Evolutionary conservation across 352 stramenopile species (phyloP), one percentile per base, ranked within the genome.

Genomic region (Globisporangium lucens): DNA sequence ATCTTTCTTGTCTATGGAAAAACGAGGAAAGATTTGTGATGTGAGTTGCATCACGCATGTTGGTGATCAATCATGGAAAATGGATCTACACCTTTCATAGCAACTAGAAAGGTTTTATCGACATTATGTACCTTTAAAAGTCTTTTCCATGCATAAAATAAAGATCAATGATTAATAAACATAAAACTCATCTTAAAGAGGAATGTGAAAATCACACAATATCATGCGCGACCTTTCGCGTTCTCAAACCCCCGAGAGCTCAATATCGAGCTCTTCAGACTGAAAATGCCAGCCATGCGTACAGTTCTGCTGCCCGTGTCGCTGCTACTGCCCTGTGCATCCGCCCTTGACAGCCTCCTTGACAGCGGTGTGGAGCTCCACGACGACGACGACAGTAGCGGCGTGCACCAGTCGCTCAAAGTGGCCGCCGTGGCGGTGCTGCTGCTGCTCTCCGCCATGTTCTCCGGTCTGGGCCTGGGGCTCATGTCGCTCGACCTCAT

Each of bases 401-500:
- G 51, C 27, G 46, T 12, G 17, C 17, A 29, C 15, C 63, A 56
- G 15, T 74, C 71, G 24, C 73, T 87, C 56, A 78, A 89, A 62
- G 77, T 91, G 57, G 66, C 69, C 20, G 75, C 65, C 2, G 66
- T 94, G 24, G 68, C 84, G 30, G n/a, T 87, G 41, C 75, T 96
- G 27, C 77, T 97, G 36, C 62, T 58, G 22, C 75, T 99, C 27
- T 99, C 96, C 0, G 95, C 83, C 20, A 72, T 97, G 15, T 99
- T 99, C 68, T 91, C 83, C 8, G 97, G 97, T 0, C 79, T 99
- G 22, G 98, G 96, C 1, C 85, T 99, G 20, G 97, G 97, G 4
- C 81, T 99, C 61, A 97, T 99, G 86, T 97, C 95, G 20, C 84
- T 99, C 8, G 97, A 99, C 77, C 94, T 97, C 63, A 99, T 97